A percentile compares a stretch with the other conserved stretches of the same genome.
phyloP scores from a whole-genome alignment of 768 basidiomycete species.

The Amanita subjunquillea region DNA sequence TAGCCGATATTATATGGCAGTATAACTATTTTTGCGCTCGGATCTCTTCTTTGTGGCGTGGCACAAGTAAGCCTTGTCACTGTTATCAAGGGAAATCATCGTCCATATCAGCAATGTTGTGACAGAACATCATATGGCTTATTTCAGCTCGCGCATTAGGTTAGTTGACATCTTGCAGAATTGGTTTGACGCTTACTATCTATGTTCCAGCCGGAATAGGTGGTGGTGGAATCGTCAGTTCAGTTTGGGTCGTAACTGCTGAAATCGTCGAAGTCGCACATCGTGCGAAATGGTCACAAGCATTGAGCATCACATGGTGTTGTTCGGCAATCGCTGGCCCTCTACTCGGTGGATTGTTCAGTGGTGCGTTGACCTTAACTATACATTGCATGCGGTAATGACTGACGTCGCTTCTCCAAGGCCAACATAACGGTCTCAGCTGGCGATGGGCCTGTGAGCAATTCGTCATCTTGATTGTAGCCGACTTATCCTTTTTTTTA shows the following conservation, averaged over 20 bases:
- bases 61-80: slow-evolving; percentile 42
- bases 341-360: slow-evolving; percentile 74
- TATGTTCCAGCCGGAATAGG: slow-evolving; percentile 54
- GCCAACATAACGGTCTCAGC: slow-evolving; percentile 26
- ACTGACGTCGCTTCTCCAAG: slow-evolving; percentile 14
- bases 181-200: slow-evolving; percentile 13
- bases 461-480: slow-evolving; percentile 1
- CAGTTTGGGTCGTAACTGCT: slow-evolving; percentile 81
- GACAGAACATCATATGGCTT: slow-evolving; percentile 48
- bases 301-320: slow-evolving; percentile 78
- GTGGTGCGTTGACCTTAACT: slow-evolving; percentile 34
- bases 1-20: slow-evolving; percentile 65
- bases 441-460: slow-evolving; percentile 86
- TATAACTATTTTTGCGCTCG: slow-evolving; percentile 65
- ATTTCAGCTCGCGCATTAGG: slow-evolving; percentile 51
- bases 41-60: slow-evolving; percentile 71
- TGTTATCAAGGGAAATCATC: slow-evolving; percentile 9
- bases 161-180: slow-evolving; percentile 10
- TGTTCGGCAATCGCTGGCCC: slow-evolving; percentile 81
- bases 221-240: slow-evolving; percentile 79
- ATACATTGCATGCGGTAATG: slow-evolving; percentile 3
- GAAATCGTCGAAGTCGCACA: slow-evolving; percentile 66
- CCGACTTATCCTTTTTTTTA: slow-evolving; percentile 8
- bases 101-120: slow-evolving; percentile 9
- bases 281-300: slow-evolving; percentile 79